Conservation (phyloP, 2,329 filamentous ascomycete species). For the Trichoderma oligosporum region DNA sequence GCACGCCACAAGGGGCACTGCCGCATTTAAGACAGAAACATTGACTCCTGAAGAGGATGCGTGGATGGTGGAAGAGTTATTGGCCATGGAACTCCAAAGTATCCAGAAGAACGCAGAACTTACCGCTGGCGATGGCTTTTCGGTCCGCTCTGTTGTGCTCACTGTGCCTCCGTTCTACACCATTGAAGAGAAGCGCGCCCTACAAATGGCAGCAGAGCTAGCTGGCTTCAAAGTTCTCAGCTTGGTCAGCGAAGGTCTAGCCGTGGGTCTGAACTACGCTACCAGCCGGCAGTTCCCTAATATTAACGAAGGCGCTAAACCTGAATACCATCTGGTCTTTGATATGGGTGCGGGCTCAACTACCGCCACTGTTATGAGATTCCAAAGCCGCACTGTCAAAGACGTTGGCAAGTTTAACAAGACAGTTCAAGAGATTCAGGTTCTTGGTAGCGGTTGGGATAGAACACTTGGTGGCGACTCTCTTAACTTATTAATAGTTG, state of each 20-base stretch:
- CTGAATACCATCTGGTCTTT: slow-evolving; percentile 89
- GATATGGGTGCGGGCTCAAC: slow-evolving; percentile 97
- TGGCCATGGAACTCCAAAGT: slow-evolving; percentile 95
- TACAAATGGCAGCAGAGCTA: slow-evolving; percentile 79
- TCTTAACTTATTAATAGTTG: slow-evolving; percentile 80
- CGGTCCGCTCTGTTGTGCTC: slow-evolving; percentile 77
- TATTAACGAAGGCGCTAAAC: slow-evolving; percentile 74
- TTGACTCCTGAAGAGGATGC: slow-evolving; percentile 59
- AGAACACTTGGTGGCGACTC: slow-evolving; percentile 83
- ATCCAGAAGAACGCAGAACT: slow-evolving; percentile 83
- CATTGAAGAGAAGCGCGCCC: slow-evolving; percentile 79
- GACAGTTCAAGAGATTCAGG: slow-evolving; percentile 91
- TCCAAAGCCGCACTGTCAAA: slow-evolving; percentile 86
- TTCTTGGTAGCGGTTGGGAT: slow-evolving; percentile 85
- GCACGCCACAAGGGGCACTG: slow-evolving; percentile 60
- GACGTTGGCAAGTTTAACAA: slow-evolving; percentile 93
- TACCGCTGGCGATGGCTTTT: slow-evolving; percentile 70
- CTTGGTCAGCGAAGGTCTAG: slow-evolving; percentile 82
- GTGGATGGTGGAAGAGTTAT: slow-evolving; percentile 82
- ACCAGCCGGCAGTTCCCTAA: slow-evolving; percentile 86
- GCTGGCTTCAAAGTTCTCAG: slow-evolving; percentile 83
- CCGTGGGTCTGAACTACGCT: slow-evolving; percentile 93
- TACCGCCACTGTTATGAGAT: slow-evolving; percentile 82
- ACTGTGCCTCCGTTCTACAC: slow-evolving; percentile 91
- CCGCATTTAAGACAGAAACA: slow-evolving; percentile 74